Evolutionary conservation across 441 rosid species (phyloP).

Genomic region (Gossypium lobatum): DNA sequence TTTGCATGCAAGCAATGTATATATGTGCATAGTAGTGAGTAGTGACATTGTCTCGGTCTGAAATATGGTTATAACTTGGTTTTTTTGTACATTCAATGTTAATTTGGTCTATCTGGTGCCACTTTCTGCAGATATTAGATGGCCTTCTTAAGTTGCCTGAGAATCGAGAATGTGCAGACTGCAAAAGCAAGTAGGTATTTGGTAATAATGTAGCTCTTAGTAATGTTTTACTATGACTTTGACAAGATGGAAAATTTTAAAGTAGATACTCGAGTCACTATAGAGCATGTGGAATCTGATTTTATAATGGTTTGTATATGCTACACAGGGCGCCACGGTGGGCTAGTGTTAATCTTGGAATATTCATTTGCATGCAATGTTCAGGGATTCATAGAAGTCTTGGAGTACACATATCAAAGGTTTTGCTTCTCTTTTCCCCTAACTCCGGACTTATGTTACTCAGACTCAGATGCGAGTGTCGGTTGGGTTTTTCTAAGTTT

Average conservation of each 20-base stretch:
- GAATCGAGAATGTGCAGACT: conserved; percentile 63
- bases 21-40: neutral
- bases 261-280: neutral
- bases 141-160: conserved; percentile 61
- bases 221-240: neutral
- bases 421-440: conserved; percentile 12
- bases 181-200: conserved; percentile 47
- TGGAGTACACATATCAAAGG: conserved; percentile 82
- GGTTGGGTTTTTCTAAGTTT: too few relatives aligned
- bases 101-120: neutral
- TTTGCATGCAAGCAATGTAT: neutral
- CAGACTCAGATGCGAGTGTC: too few relatives aligned
- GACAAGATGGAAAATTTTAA: neutral
- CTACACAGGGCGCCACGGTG: conserved; percentile 64
- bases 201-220: neutral
- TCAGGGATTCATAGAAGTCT: conserved; percentile 78
- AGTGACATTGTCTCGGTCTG: neutral
- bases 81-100: neutral
- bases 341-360: conserved; percentile 82
- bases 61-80: neutral
- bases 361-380: conserved; percentile 81
- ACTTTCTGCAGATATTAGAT: conserved; percentile 42
- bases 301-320: conserved; percentile 17
- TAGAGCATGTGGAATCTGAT: neutral
- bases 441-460: neutral